Conservation (phyloP, 148 eudicot genomes). For the Amaranthus cruentus region DNA sequence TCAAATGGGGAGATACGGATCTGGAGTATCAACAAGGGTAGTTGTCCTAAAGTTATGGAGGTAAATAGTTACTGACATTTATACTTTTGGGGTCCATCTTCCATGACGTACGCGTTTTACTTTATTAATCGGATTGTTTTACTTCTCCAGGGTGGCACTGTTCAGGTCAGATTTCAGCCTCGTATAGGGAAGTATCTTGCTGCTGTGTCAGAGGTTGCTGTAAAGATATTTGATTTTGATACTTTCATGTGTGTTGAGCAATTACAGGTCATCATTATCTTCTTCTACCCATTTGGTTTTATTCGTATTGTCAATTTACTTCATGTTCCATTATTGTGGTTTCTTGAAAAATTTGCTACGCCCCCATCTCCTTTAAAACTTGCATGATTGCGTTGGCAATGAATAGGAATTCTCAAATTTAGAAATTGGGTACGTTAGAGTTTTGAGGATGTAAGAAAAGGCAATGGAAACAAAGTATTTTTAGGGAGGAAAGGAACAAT, state of each 20-base stretch:
- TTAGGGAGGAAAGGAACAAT: too few relatives aligned
- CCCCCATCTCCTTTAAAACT: too few relatives aligned
- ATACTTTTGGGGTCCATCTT: not conserved
- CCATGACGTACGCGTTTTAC: not conserved
- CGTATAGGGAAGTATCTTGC: constrained; percentile 38
- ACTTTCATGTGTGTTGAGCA: constrained; percentile 21
- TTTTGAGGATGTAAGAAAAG: too few relatives aligned
- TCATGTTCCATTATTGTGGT: not conserved
- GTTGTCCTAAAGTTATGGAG: constrained; percentile 38
- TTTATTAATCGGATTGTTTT: not conserved
- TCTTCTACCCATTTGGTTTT: not conserved
- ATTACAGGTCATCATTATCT: constrained; percentile 22
- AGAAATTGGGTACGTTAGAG: too few relatives aligned
- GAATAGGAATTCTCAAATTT: too few relatives aligned
- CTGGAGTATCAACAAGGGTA: constrained; percentile 47
- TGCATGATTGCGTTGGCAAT: too few relatives aligned
- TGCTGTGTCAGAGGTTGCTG: constrained; percentile 35
- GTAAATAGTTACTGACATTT: constrained; percentile 18
- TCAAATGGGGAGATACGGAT: constrained; percentile 42
- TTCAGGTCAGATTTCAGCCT: constrained; percentile 44
- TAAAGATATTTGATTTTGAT: constrained; percentile 33
- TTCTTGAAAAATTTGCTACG: not conserved
- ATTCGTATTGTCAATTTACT: not conserved
- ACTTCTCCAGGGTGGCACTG: constrained; percentile 34
- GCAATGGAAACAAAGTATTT: too few relatives aligned